A percentile compares a stretch with the other conserved stretches of the same genome.
phyloP scores from a whole-genome alignment of 768 basidiomycete genomes.

The Amanita subjunquillea region DNA sequence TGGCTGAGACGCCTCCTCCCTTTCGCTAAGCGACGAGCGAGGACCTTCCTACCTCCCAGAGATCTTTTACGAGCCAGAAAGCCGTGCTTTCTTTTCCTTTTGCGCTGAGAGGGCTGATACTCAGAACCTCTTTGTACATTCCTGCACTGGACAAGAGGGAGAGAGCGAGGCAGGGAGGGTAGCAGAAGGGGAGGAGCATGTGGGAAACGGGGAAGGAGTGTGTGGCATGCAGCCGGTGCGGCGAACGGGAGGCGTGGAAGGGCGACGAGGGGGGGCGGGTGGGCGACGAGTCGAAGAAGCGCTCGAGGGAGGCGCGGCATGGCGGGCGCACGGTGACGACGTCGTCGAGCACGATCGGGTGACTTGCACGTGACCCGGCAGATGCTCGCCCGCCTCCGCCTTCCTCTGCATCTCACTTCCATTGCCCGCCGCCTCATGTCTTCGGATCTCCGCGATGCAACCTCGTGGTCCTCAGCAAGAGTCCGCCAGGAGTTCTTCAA shows the following conservation, averaged over 20 bases:
- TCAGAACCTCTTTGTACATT: slow-evolving; percentile 71
- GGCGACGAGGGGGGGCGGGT: slow-evolving; percentile 20
- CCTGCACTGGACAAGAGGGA: slow-evolving; percentile 37
- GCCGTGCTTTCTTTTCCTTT: slow-evolving; percentile 87
- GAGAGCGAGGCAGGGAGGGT: slow-evolving; percentile 12
- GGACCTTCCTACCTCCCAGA: slow-evolving; percentile 59
- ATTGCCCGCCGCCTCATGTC: slow-evolving; percentile 22
- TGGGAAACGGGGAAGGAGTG: slow-evolving; percentile 11
- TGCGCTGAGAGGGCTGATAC: slow-evolving; percentile 94
- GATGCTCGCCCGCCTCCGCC: background rate
- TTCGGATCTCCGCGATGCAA: slow-evolving; percentile 20
- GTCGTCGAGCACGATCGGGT: background rate
- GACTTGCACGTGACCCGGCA: background rate
- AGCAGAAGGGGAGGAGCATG: slow-evolving; percentile 13
- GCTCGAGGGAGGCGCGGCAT: slow-evolving; percentile 37
- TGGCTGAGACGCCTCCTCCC: slow-evolving; percentile 77
- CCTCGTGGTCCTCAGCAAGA: slow-evolving; percentile 69
- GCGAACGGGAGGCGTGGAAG: slow-evolving; percentile 8
- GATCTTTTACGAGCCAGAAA: slow-evolving; percentile 72
- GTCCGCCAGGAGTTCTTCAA: slow-evolving; percentile 88
- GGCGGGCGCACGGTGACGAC: background rate
- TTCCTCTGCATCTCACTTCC: slow-evolving; percentile 4
- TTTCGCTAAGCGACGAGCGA: slow-evolving; percentile 61
- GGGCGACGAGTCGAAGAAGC: slow-evolving; percentile 24
- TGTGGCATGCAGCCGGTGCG: background rate